A percentile compares a stretch with the other conserved stretches of the same genome.
These are phyloP conservation scores for Annulohypoxylon stygium DNA, from an alignment of 495 filamentous ascomycete genomes.

Conservation along the genomic window DNA sequence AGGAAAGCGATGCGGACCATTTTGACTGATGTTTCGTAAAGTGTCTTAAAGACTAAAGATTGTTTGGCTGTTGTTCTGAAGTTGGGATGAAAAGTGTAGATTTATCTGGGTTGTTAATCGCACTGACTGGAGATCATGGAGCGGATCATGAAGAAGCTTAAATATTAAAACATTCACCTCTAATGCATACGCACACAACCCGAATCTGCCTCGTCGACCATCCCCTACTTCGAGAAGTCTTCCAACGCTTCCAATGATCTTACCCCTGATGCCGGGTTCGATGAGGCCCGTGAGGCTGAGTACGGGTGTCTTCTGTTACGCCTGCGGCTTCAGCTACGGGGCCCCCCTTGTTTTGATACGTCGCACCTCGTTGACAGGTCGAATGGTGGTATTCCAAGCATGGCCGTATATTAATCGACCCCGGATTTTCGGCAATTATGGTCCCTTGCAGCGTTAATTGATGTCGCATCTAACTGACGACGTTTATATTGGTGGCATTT, in stretches of 20 bases:
- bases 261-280: conserved; percentile 38
- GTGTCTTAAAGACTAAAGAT: background rate
- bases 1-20: conserved; percentile 54
- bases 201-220: conserved; percentile 4
- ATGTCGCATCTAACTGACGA: background rate
- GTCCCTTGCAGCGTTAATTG: conserved; percentile 9
- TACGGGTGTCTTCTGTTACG: conserved; percentile 35
- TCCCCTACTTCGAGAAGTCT: conserved; percentile 11
- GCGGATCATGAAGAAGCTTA: conserved; percentile 42
- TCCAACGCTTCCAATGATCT: conserved; percentile 9
- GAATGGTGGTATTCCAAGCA: conserved; percentile 3
- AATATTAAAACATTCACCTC: conserved; percentile 21
- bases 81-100: conserved; percentile 28
- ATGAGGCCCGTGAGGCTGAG: conserved; percentile 41
- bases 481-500: background rate
- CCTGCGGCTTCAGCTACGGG: conserved; percentile 41
- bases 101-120: conserved; percentile 11
- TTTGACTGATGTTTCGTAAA: conserved; percentile 40
- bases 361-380: conserved; percentile 33
- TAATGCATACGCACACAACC: no score
- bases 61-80: conserved; percentile 6
- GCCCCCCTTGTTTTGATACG: conserved; percentile 41
- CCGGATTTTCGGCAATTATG: conserved; percentile 8
- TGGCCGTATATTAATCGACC: conserved; percentile 9
- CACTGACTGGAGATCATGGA: conserved; percentile 30